Base-by-base conservation (phyloP, 2,329 filamentous ascomycete genomes). In the Aspergillus japonicus region DNA sequence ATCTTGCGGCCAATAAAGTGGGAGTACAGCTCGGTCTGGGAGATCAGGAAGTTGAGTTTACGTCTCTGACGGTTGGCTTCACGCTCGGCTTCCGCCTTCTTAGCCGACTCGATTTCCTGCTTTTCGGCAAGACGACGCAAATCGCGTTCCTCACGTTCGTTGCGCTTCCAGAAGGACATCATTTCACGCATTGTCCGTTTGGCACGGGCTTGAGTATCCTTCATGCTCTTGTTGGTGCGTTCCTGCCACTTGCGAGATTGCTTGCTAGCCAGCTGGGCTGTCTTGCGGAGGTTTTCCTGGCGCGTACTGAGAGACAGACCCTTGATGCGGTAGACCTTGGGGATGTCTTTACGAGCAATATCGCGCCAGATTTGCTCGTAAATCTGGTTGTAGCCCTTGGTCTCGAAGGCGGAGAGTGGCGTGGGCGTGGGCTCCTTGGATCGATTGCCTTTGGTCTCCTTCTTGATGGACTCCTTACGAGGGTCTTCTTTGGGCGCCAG, bases 1-100 rank as follows among this genome's bases (percentile, higher is more conserved):
- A 98, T 96, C 82, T 99, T 99, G 81, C 96, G 96, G 75, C 95
- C 94, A 69, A 99, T 97, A 77, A 99, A 99, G 82, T 99, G 95
- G 47, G 94, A 98, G 82, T 99, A 99, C 54, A 99, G 84, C 75
- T 99, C 95, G 0, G 95, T 99, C 79, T 99, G 95, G 1, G 94
- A 97, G 76, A 99, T 99, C 64, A 99, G 85, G 84, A 99, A 99
- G 79, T 99, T 98, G 75, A 99, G 90, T 81, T 99, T 99, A 70
- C 95, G 88, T 85, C 96, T 96, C 80, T 99, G 95, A 65, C 95
- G 87, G 68, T 96, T 96, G 16, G 95, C 92, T 84, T 99, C 95
- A 66, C 96, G 92, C 69, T 98, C 95, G 5, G 95, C 95, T 81
- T 99, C 95, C 61, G 94, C 93, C 78, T 94, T 96, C 78, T 95